phyloP scores from a whole-genome alignment of 2,329 filamentous ascomycete species.

The Clonostachys byssicola region DNA sequence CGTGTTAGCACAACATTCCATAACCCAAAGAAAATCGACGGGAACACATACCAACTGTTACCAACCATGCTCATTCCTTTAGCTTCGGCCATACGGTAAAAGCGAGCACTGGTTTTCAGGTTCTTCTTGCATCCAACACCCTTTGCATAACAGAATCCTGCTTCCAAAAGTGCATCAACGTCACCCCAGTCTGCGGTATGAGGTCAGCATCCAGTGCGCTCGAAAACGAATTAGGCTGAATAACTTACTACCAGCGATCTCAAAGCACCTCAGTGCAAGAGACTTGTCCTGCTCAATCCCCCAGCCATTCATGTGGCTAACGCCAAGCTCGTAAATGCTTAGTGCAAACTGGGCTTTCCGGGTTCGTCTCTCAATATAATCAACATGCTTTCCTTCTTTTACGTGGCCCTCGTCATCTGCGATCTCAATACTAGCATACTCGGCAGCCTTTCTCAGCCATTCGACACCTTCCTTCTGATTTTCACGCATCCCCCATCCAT shows the following conservation, averaged over 20 bases:
- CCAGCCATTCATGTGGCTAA: conserved; percentile 98
- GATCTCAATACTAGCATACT: conserved; percentile 76
- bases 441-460: conserved; percentile 89
- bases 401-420: conserved; percentile 71
- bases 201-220: conserved; percentile 11
- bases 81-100: conserved; percentile 85
- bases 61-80: conserved; percentile 97
- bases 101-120: conserved; percentile 85
- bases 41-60: conserved; percentile 81
- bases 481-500: conserved; percentile 96
- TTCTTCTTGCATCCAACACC: conserved; percentile 95
- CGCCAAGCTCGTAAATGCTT: conserved; percentile 92
- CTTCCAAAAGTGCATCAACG: conserved; percentile 87
- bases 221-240: neutral
- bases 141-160: conserved; percentile 93
- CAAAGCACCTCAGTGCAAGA: conserved; percentile 86
- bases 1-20: conserved; percentile 1
- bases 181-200: conserved; percentile 74
- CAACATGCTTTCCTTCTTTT: conserved; percentile 59
- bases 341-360: conserved; percentile 91
- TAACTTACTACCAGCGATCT: conserved; percentile 79
- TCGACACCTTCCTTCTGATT: conserved; percentile 86
- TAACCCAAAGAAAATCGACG: neutral
- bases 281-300: conserved; percentile 89
- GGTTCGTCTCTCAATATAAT: conserved; percentile 70